These are phyloP conservation scores for Teratosphaeria viscida DNA, from an alignment of 2,329 filamentous ascomycete genomes.

Conservation along the genomic window DNA sequence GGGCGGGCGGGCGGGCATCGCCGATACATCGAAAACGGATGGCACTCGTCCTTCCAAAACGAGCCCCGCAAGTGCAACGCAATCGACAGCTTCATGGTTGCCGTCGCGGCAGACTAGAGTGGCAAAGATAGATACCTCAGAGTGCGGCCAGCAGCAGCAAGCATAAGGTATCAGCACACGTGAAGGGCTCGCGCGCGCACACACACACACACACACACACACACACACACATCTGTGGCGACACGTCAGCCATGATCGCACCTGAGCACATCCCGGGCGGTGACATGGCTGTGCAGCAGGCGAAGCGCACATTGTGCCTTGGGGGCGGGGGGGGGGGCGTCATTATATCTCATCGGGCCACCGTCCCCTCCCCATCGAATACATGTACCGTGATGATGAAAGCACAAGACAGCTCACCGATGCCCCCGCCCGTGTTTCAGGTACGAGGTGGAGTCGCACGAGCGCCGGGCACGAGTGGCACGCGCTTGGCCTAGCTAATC, in stretches of 20 bases:
- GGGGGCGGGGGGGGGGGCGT: not conserved
- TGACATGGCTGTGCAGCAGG: not conserved
- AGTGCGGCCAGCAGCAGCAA: not conserved
- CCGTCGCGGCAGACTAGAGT: not conserved
- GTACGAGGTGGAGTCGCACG: not conserved
- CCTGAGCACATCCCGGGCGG: not conserved
- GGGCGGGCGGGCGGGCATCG: not conserved
- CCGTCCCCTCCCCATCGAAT: not conserved
- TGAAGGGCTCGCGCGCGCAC: not conserved
- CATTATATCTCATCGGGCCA: not conserved
- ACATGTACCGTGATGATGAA: not conserved
- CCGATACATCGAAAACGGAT: not conserved
- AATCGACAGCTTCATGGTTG: not conserved
- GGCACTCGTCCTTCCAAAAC: not conserved
- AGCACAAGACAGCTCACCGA: not conserved
- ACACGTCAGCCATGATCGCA: not conserved
- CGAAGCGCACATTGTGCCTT: not conserved
- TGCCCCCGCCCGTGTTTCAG: not conserved
- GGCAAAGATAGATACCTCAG: not conserved
- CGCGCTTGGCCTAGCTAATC: not conserved
- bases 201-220: no score
- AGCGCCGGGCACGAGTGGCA: not conserved
- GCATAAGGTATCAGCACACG: not conserved
- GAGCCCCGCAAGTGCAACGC: not conserved
- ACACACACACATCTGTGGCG: not conserved